Percentiles rank a stretch among this genome's conserved stretches.
phyloP scores from a whole-genome alignment of 2,329 filamentous ascomycete genomes.

The Escovopsis sp. region DNA sequence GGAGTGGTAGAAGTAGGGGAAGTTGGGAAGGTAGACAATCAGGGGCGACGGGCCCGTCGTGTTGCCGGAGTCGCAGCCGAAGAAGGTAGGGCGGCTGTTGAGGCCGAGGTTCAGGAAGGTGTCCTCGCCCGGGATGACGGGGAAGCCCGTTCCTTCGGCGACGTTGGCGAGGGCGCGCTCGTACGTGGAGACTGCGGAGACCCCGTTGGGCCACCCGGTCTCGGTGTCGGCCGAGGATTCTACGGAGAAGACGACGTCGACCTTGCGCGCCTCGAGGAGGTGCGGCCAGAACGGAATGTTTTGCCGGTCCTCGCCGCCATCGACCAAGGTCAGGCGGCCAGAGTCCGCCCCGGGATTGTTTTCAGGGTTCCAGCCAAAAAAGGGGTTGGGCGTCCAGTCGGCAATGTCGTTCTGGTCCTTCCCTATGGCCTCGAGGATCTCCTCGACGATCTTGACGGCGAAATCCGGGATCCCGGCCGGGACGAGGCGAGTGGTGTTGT shows the following conservation, averaged over 20 bases:
- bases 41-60: conserved; percentile 45
- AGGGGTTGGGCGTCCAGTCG: conserved; percentile 49
- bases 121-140: conserved; percentile 37
- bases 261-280: conserved; percentile 29
- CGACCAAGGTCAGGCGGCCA: conserved; percentile 54
- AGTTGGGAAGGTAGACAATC: conserved; percentile 68
- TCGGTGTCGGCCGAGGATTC: conserved; percentile 49
- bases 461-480: conserved; percentile 33
- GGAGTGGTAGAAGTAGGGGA: conserved; percentile 60
- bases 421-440: conserved; percentile 41
- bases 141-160: conserved; percentile 41
- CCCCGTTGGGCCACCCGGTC: conserved; percentile 45
- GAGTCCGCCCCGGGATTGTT: conserved; percentile 29
- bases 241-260: conserved; percentile 50
- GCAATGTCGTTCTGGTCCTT: conserved; percentile 59
- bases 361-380: conserved; percentile 33
- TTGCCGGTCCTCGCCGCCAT: conserved; percentile 66
- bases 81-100: conserved; percentile 47
- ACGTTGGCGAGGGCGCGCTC: conserved; percentile 33
- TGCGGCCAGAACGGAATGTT: conserved; percentile 66
- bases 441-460: conserved; percentile 29
- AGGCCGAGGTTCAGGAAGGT: conserved; percentile 44
- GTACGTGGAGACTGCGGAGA: conserved; percentile 43
- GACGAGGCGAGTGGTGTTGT: conserved; percentile 28
- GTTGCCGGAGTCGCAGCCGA: conserved; percentile 45